phyloP scores from a whole-genome alignment of 495 filamentous ascomycete species.

The Hypoxylon subgilvum region DNA sequence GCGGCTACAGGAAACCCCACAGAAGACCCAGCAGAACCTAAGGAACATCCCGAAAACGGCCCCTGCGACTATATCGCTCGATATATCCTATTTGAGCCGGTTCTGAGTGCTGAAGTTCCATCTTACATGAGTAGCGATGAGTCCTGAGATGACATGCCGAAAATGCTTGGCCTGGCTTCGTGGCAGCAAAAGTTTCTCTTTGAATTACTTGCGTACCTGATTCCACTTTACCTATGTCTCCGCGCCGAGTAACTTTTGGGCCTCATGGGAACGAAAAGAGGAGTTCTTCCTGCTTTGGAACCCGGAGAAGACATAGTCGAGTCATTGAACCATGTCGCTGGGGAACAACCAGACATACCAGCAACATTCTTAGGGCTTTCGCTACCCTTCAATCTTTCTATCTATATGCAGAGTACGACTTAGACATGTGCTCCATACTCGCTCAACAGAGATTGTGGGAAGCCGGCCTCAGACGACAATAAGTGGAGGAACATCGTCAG shows the following conservation, averaged over 20 bases:
- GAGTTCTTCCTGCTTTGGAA: too few species aligned
- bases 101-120: background rate
- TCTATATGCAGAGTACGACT: background rate
- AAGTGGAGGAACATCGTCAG: background rate
- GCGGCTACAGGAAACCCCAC: too few species aligned
- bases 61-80: too few species aligned
- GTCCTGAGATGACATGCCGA: background rate
- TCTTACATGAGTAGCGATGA: conserved; percentile 2
- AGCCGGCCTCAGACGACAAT: too few species aligned
- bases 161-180: too few species aligned
- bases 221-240: conserved; percentile 6
- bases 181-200: too few species aligned
- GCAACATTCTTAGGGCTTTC: background rate
- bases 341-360: too few species aligned
- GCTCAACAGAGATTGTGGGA: too few species aligned
- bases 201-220: background rate
- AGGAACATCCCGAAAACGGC: background rate
- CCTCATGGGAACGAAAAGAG: too few species aligned
- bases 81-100: background rate
- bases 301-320: too few species aligned
- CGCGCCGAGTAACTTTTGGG: conserved; percentile 1
- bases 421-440: too few species aligned
- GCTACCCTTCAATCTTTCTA: background rate
- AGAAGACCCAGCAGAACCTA: background rate
- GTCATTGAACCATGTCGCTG: too few species aligned